A percentile compares a stretch with the other conserved stretches of the same genome.
phyloP scores from a whole-genome alignment of 2,329 filamentous ascomycete species.

The Cytospora chrysosperma region DNA sequence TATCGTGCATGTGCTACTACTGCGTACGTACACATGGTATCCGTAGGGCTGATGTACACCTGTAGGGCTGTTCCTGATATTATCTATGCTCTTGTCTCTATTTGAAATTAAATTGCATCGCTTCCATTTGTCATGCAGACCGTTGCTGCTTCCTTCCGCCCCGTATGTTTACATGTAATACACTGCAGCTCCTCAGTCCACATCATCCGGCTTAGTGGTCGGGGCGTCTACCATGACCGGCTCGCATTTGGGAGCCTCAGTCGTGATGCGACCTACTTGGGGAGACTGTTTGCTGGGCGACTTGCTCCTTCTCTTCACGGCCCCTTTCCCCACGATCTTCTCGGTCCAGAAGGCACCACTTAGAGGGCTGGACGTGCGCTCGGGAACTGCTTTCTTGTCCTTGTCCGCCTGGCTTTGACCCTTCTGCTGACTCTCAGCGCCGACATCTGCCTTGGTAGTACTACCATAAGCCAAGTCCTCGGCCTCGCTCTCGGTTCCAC shows the following conservation, averaged over 20 bases:
- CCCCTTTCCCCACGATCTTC: constrained; percentile 43
- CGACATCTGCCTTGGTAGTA: background rate
- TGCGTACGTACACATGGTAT: background rate
- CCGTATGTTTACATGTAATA: background rate
- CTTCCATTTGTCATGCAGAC: background rate
- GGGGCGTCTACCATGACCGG: background rate
- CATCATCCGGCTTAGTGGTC: constrained; percentile 13
- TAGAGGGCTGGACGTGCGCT: constrained; percentile 26
- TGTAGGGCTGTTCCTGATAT: background rate
- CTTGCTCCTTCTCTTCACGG: constrained; percentile 20
- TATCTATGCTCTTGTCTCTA: background rate
- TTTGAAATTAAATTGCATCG: background rate
- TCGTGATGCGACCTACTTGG: background rate
- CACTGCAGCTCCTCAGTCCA: constrained; percentile 9
- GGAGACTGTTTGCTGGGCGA: constrained; percentile 2
- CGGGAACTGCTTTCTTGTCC: constrained; percentile 28
- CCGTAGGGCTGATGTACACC: background rate
- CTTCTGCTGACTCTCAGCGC: constrained; percentile 15
- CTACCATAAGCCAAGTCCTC: background rate
- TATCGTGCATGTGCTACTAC: too few species aligned
- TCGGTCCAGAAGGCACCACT: constrained; percentile 50
- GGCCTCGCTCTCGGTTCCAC: constrained; percentile 44
- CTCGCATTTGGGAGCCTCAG: background rate
- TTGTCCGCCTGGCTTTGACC: constrained; percentile 13
- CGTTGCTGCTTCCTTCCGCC: background rate